Evolutionary conservation across 1,284 basidiomycete genomes (phyloP), one percentile per base, ranked within the genome.

Genomic region (Marasmius fiardii): DNA sequence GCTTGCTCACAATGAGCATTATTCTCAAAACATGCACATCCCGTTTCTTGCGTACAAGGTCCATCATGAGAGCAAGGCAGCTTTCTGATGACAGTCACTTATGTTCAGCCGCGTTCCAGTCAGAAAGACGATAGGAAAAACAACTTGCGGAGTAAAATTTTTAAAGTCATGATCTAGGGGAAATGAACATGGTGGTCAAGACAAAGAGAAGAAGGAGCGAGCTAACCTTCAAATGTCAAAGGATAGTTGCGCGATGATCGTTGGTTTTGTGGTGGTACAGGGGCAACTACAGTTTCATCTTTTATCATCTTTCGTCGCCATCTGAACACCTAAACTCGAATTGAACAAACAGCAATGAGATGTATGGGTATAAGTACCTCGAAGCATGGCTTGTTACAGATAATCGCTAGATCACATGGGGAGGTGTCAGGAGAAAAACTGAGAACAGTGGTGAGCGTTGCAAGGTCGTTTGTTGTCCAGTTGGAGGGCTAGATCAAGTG

Each of bases 401-500:
- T 68, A 0, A 64, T 59, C 0, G 77, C 74, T 0, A 81, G 61
- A 53, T 77, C 71, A 56, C 80, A 82, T 0, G 79, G 73, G 0
- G 59, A 57, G 6, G 68, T 64, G 43, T 78, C 73, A 1, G 74
- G 73, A 1, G 68, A 62, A 8, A 76, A 44, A 16, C 67, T 62
- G 6, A 78, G 58, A 6, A 73, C 49, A 14, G 63, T 66, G 3
- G 63, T 52, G 11, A 77, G 65, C 1, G 65, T 52, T 5, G 59
- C 55, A 2, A 60, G 49, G 5, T 74, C 73, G 1, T 66, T 47
- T 21, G 35, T 8, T 8, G 54, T 51, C 59, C 59, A 61, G 26
- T 52, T 43, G 7, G 44, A 43, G n/a, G 28, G 31, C 48, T 57
- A n/a, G 16, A 41, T 16, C 16, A n/a, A 18, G 18, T 10, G 18